Evolutionary conservation across 208 protist genomes (phyloP).

Genomic region (Acanthamoeba royreba): DNA sequence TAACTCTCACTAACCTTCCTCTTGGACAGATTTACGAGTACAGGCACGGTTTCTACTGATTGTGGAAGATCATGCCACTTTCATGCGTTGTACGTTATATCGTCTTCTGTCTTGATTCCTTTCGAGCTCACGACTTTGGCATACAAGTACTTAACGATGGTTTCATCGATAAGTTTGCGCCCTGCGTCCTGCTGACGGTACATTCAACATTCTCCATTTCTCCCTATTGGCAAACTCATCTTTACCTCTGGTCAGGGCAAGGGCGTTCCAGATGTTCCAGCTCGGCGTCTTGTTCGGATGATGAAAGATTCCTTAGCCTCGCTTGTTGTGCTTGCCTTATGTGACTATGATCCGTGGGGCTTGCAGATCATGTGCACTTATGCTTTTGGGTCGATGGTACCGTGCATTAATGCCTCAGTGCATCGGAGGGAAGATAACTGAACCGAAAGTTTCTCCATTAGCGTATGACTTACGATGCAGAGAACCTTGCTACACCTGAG

Average conservation of each 20-base stretch:
- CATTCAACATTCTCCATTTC: background rate
- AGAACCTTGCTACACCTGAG: slow-evolving; percentile 6
- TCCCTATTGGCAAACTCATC: too few species aligned
- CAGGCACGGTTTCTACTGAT: slow-evolving; percentile 31
- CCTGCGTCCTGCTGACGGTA: slow-evolving; percentile 5
- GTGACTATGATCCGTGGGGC: slow-evolving; percentile 26
- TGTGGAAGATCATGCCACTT: slow-evolving; percentile 12
- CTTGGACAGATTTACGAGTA: background rate
- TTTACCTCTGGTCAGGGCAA: too few species aligned
- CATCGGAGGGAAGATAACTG: background rate
- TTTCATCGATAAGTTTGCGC: background rate
- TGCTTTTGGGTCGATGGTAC: background rate
- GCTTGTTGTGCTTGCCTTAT: background rate
- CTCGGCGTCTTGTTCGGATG: background rate
- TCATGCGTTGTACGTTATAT: background rate
- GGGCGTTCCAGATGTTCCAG: background rate
- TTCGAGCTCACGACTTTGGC: too few species aligned
- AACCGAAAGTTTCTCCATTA: background rate
- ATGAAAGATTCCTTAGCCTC: background rate
- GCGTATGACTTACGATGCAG: slow-evolving; percentile 13
- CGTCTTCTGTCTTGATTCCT: background rate
- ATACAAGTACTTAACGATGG: slow-evolving; percentile 14
- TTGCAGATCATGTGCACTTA: slow-evolving; percentile 34
- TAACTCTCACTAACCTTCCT: too few species aligned
- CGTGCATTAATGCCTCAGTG: too few species aligned